Base-by-base conservation (phyloP, 2,329 filamentous ascomycete genomes). In the Aspergillus hiratsukae region DNA sequence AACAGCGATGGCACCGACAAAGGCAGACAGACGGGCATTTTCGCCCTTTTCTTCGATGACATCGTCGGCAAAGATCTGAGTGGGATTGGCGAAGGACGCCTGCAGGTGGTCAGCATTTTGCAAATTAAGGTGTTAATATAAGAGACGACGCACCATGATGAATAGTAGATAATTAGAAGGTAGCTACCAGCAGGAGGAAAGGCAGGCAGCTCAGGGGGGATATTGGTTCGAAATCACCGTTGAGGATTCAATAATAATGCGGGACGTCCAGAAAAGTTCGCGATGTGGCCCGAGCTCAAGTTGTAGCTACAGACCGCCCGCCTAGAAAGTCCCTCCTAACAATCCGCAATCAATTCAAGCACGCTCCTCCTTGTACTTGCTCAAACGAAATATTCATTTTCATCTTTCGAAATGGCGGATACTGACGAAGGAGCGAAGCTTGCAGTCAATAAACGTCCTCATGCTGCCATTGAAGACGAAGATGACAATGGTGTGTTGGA, bases 31-130 rank as follows among this genome's bases (percentile, higher is more conserved):
- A 84, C 93, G 91, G 70, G 94, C 93, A 89, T 97, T 97, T 81
- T 97, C 93, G 69, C 94, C 94, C 81, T 96, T 97, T 81, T 97
- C 93, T 79, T 97, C 91, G 56, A 89, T 94, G 66, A 95, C 94
- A 74, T 95, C 92, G 77, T 97, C 91, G 70, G 91, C 90, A 78
- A 97, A 97, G 81, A 97, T 97, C 79, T 97, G 93, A 62, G 91
- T 96, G 70, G 93, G 92, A 79, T 91, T 94, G 76, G 67, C 72
- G 66, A 75, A 76, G 40, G 72, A 69, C 63, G 72, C 70, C 72
- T 75, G 53, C 17, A 51, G 28, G 48, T 49, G 48, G 48, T 63
- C 29, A 61, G 60, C 52, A 58, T 23, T 53, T n/a, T 41, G 53
- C 28, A 21, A 51, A 3, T 52, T 60, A 48, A 61, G 56, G 25